phyloP scores from a whole-genome alignment of 1,284 basidiomycete genomes.

The Pseudozyma flocculosa region DNA sequence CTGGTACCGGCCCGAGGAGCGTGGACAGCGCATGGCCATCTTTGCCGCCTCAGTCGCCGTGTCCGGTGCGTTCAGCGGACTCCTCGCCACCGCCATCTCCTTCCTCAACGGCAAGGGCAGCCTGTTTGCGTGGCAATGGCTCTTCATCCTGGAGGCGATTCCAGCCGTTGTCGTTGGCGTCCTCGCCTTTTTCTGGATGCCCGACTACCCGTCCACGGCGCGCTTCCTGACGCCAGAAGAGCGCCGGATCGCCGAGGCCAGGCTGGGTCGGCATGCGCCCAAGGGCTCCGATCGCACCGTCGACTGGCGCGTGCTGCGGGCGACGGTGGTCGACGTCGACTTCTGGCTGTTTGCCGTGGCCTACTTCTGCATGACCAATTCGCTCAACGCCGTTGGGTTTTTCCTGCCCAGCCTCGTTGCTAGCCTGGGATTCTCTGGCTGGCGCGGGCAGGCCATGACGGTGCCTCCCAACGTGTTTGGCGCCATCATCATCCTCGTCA shows the following conservation, averaged over 20 bases:
- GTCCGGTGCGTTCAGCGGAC: conserved; percentile 61
- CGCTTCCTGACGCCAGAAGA: conserved; percentile 59
- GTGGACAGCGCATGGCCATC: conserved; percentile 13
- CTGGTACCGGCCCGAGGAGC: conserved; percentile 17
- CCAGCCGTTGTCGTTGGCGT: conserved; percentile 60
- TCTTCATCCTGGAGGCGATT: conserved; percentile 63
- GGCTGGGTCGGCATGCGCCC: background rate
- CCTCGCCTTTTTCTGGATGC: conserved; percentile 60
- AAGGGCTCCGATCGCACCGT: background rate
- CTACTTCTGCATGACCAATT: conserved; percentile 1
- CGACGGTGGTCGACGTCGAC: conserved; percentile 1
- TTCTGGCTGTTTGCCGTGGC: conserved; percentile 1
- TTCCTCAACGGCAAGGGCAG: conserved; percentile 16
- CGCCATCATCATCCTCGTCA: background rate
- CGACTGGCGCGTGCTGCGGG: background rate
- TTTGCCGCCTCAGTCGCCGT: conserved; percentile 46
- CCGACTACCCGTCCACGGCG: conserved; percentile 62
- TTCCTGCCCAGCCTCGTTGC: conserved; percentile 3
- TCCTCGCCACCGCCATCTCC: conserved; percentile 2
- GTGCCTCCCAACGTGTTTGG: conserved; percentile 3
- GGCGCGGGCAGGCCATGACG: background rate
- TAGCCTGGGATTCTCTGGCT: background rate
- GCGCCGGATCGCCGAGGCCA: conserved; percentile 20
- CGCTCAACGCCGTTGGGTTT: conserved; percentile 1
- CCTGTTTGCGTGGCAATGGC: conserved; percentile 26